Evolutionary conservation across 306 rosid genomes (phyloP).

Genomic region (Trichosanthes cucumerina): DNA sequence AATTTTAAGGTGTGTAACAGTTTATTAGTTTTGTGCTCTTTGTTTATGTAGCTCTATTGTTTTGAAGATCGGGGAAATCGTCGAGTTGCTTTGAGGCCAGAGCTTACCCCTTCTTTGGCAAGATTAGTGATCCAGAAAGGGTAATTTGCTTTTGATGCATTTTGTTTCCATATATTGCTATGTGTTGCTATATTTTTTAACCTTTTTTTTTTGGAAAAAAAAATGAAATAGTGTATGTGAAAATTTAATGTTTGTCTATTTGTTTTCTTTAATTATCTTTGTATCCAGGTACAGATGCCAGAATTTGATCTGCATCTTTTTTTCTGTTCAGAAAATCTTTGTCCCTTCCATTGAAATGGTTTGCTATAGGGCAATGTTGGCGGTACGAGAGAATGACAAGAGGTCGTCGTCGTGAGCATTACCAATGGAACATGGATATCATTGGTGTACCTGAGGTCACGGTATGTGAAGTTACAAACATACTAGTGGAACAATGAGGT

Average conservation of each 20-base stretch:
- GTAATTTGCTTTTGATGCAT: conserved; percentile 32
- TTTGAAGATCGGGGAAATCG: conserved; percentile 96
- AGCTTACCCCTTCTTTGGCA: conserved; percentile 95
- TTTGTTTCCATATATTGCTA: neutral
- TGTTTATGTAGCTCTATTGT: conserved; percentile 72
- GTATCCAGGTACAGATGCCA: conserved; percentile 27
- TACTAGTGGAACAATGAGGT: neutral
- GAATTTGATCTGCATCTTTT: conserved; percentile 32
- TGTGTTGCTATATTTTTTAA: neutral
- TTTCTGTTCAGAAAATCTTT: conserved; percentile 66
- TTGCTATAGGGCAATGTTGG: conserved; percentile 97
- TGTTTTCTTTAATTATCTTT: conserved; percentile 19
- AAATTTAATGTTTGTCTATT: conserved; percentile 13
- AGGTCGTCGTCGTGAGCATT: conserved; percentile 94
- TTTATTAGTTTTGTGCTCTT: neutral
- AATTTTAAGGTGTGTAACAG: neutral
- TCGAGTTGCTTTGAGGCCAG: conserved; percentile 92
- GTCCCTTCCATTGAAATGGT: conserved; percentile 90
- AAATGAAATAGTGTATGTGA: neutral
- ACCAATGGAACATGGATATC: conserved; percentile 98
- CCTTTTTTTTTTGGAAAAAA: conserved; percentile 9
- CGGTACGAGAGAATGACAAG: conserved; percentile 98
- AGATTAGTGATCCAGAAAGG: conserved; percentile 95
- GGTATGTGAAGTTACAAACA: conserved; percentile 30
- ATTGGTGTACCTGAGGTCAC: conserved; percentile 81